Base-by-base conservation (phyloP, 768 basidiomycete species). In the Macrolepiota fuliginosa region DNA sequence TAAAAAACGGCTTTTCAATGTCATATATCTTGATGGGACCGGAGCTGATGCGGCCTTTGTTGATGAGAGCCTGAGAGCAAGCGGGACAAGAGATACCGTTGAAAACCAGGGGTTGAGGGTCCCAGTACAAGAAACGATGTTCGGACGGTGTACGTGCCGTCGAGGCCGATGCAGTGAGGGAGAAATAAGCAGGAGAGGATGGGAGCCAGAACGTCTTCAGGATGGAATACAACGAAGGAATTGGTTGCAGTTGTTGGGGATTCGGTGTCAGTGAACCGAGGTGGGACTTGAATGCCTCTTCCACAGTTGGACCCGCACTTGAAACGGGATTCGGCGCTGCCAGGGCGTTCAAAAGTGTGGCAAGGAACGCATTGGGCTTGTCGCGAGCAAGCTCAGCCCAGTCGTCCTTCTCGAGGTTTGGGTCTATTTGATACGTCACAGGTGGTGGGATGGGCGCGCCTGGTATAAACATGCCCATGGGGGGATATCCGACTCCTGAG, bases 181-280 rank as follows among this genome's bases (percentile, higher is more conserved):
- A 84, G 65, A 91, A 90, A 68, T 91, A 92, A 0, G 86, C 79
- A 0, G 91, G 90, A 0, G 90, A 91, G 0, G 85, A 86, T 0
- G 91, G 91, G 13, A 93, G 78, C 91, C 91, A 92, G 65, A 93
- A 92, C 0, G 91, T 91, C 70, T 90, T 91, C 45, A 92, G 77
- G 62, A 90, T 83, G 6, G 87, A 88, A 70, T 92, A 93, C 0
- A 92, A 75, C 0, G 86, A 83, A 0, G 91, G 90, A 37, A 89
- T 87, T 13, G 82, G 71, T 54, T 83, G 80, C 17, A 74, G 73
- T 61, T 78, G 75, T 24, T 72, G 74, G 66, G 77, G 68, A 22
- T 76, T 82, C 0, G 85, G 81, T 0, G 83, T 77, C 1, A 91
- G 77, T 0, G 90, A 89, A 55, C 77, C 80, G 17, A 93, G 81